These are phyloP conservation scores for Piromyces finnis DNA, from an alignment of 192 early-diverging fungal genomes.

Conservation along the genomic window DNA sequence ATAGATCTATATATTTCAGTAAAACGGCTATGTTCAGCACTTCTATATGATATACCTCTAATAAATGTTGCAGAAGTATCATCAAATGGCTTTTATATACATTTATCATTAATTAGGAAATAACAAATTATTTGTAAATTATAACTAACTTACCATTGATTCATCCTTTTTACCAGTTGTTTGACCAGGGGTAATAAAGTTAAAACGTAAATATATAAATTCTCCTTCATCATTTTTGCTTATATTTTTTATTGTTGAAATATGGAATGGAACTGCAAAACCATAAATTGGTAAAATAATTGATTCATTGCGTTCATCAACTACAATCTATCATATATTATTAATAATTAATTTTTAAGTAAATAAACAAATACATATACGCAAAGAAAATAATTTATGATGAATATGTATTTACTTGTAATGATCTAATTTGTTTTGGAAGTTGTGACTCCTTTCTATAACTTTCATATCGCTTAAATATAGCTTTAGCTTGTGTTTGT, in stretches of 20 bases:
- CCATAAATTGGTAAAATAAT: conserved; percentile 91
- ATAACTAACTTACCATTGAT: conserved; percentile 18
- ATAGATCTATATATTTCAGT: conserved; percentile 72
- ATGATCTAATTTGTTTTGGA: conserved; percentile 56
- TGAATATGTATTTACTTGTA: conserved; percentile 25
- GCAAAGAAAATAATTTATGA: neutral
- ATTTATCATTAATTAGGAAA: neutral
- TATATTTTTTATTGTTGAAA: conserved; percentile 86
- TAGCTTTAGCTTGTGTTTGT: conserved; percentile 44
- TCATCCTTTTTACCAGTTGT: conserved; percentile 75
- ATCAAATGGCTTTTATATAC: conserved; percentile 62
- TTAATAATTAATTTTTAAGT: neutral
- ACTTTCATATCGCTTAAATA: conserved; percentile 83
- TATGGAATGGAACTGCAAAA: conserved; percentile 92
- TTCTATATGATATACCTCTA: conserved; percentile 78
- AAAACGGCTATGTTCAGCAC: conserved; percentile 63
- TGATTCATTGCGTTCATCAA: conserved; percentile 72
- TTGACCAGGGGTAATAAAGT: conserved; percentile 88
- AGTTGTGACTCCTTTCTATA: conserved; percentile 79
- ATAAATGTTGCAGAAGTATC: conserved; percentile 79
- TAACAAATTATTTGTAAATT: neutral
- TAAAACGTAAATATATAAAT: conserved; percentile 75
- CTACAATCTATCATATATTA: conserved; percentile 43
- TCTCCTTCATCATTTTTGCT: conserved; percentile 89
- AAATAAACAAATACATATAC: no score